These are phyloP conservation scores for Papiliotrema terrestris DNA, from an alignment of 1,284 basidiomycete species.

Conservation along the genomic window DNA sequence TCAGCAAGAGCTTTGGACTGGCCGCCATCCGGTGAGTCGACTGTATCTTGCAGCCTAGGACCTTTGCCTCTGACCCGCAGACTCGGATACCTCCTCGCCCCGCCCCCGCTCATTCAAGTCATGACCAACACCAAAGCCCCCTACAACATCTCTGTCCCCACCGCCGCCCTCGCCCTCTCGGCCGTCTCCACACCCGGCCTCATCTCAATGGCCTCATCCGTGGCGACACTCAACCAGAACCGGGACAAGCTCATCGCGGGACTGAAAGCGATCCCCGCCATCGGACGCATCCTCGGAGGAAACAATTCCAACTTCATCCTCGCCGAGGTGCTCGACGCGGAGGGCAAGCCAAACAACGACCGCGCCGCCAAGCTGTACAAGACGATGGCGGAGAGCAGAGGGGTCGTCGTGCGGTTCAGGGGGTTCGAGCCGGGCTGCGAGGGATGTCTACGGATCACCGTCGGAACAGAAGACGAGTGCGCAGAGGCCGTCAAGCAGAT, in stretches of 20 bases:
- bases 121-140: conserved; percentile 96
- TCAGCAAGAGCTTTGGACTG: conserved; percentile 94
- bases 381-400: conserved; percentile 75
- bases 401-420: conserved; percentile 87
- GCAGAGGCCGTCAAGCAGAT: conserved; percentile 51
- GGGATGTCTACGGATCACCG: conserved; percentile 84
- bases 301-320: conserved; percentile 92
- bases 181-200: conserved; percentile 70
- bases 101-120: conserved; percentile 84
- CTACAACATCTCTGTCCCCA: conserved; percentile 92
- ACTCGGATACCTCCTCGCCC: conserved; percentile 76
- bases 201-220: conserved; percentile 63
- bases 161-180: conserved; percentile 75
- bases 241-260: conserved; percentile 58
- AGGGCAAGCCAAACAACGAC: conserved; percentile 60
- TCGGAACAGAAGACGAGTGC: conserved; percentile 84
- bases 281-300: conserved; percentile 72
- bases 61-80: not conserved
- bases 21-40: conserved; percentile 79
- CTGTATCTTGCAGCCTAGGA: not conserved
- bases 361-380: conserved; percentile 74
- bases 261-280: conserved; percentile 57
- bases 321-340: conserved; percentile 66
- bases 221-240: conserved; percentile 59
- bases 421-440: conserved; percentile 82